These are phyloP conservation scores for Chaetothyriales sp. DNA, from an alignment of 2,329 filamentous ascomycete species.

Conservation along the genomic window DNA sequence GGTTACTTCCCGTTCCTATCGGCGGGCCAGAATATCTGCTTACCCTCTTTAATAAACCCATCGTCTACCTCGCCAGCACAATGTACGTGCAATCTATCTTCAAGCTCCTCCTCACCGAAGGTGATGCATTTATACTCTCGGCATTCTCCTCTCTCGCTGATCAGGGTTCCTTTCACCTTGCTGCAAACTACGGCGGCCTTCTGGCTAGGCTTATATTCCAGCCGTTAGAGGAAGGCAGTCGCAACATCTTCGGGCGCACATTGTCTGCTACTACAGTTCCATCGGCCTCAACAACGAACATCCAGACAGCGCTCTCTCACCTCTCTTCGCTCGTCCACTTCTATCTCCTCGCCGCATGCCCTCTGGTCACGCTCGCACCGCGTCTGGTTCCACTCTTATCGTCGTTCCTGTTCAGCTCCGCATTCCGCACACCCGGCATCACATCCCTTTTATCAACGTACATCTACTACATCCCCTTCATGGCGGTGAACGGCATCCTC, in stretches of 20 bases:
- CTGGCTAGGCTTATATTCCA: slow-evolving; percentile 83
- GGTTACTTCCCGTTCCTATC: slow-evolving; percentile 4
- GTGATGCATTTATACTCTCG: slow-evolving; percentile 79
- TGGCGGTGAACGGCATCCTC: slow-evolving; percentile 80
- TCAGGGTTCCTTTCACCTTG: slow-evolving; percentile 84
- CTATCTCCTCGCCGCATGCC: slow-evolving; percentile 60
- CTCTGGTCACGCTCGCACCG: slow-evolving; percentile 59
- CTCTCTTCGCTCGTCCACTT: slow-evolving; percentile 48
- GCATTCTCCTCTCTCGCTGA: slow-evolving; percentile 61
- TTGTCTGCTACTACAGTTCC: slow-evolving; percentile 30
- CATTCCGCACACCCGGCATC: slow-evolving; percentile 63
- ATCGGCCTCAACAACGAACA: slow-evolving; percentile 3
- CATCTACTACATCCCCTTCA: slow-evolving; percentile 83
- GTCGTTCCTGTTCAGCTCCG: slow-evolving; percentile 58
- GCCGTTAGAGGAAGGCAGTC: slow-evolving; percentile 84
- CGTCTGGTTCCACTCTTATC: slow-evolving; percentile 61
- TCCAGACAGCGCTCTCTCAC: slow-evolving; percentile 15
- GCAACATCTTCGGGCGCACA: slow-evolving; percentile 75
- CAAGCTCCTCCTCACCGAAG: slow-evolving; percentile 89
- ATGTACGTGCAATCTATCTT: slow-evolving; percentile 78
- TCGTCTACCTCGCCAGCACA: slow-evolving; percentile 62
- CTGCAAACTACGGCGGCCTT: slow-evolving; percentile 86
- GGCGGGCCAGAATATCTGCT: slow-evolving; percentile 34
- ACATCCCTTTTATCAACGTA: slow-evolving; percentile 63
- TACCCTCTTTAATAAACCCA: slow-evolving; percentile 53